phyloP scores from a whole-genome alignment of 768 basidiomycete genomes.

The Lactifluus rugatus region DNA sequence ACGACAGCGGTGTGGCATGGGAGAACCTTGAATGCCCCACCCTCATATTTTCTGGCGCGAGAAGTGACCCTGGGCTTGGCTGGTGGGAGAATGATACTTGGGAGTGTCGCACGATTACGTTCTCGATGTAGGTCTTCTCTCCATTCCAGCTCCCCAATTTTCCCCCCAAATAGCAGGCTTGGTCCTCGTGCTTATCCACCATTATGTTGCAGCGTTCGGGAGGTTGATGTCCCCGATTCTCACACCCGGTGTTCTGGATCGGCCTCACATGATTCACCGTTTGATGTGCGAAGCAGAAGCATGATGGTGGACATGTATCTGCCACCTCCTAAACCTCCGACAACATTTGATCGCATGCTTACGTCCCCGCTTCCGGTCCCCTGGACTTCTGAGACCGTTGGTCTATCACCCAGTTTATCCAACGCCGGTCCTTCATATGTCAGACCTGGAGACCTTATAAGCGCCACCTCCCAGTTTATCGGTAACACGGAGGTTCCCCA shows the following conservation, averaged over 20 bases:
- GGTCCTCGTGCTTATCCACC: neutral
- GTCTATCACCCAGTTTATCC: neutral
- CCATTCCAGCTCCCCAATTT: neutral
- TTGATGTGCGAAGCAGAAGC: neutral
- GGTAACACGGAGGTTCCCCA: neutral
- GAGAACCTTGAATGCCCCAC: neutral
- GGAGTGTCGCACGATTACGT: slow-evolving; percentile 7
- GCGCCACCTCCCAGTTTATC: neutral
- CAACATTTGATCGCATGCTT: neutral
- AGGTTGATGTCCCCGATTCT: neutral
- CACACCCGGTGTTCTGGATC: no score
- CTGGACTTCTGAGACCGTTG: neutral
- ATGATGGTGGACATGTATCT: neutral
- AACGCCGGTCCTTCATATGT: neutral
- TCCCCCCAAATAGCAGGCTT: neutral
- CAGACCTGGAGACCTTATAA: neutral
- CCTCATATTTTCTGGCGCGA: slow-evolving; percentile 6
- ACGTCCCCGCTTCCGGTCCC: neutral
- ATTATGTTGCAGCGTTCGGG: neutral
- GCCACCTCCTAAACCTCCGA: neutral
- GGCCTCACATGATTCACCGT: neutral
- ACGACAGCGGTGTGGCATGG: slow-evolving; percentile 3
- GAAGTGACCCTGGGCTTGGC: slow-evolving; percentile 1
- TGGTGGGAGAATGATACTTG: slow-evolving; percentile 13
- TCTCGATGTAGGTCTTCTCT: slow-evolving; percentile 12